Base-by-base conservation (phyloP, 2,329 filamentous ascomycete genomes). In the Hymenoscyphus albidus region DNA sequence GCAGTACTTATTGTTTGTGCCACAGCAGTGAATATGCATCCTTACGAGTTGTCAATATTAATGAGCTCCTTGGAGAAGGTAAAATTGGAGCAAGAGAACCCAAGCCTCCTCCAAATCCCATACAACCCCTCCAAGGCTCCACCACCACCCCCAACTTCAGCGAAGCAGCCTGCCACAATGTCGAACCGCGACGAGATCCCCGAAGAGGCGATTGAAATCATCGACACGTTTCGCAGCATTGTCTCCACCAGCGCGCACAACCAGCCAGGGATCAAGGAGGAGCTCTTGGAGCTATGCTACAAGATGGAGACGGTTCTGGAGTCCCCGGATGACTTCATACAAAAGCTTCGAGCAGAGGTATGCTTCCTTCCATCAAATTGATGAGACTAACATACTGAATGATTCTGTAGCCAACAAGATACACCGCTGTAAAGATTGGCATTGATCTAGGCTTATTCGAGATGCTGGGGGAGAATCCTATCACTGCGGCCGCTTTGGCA, bases 401-500 rank as follows among this genome's bases (percentile, higher is more conserved):
- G n/a, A 3, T 40, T 38, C 22, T n/a, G 14, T 40, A 58, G 32
- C 57, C 57, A 38, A 22, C 57, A 22, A 13, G 14, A 38, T 39
- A 58, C 22, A n/a, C 57, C n/a, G 16, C 57, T 4, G 38, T 58
- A 14, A 58, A 58, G 38, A 40, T 58, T 22, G 32, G 14, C 12
- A 16, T 58, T 12, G 57, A 58, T 32, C n/a, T 58, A 10, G 57
- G 57, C 9, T 5, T 58, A 10, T 58, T 58, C 32, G n/a, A 58
- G 14, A 39, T 58, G 31, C 14, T 58, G 9, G 14, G 31, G 13
- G 14, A 58, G n/a, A 48, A 48, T 1, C 16, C 44, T n/a, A 48
- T 48, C 5, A 18, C 6, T 48, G 44, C n/a, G 10, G 44, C n/a
- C n/a, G n/a, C 16, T 48, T 10, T 48, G 44, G 44, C n/a, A 48